phyloP scores from a whole-genome alignment of 1,284 basidiomycete species.

The Tetrapyrgos nigripes region DNA sequence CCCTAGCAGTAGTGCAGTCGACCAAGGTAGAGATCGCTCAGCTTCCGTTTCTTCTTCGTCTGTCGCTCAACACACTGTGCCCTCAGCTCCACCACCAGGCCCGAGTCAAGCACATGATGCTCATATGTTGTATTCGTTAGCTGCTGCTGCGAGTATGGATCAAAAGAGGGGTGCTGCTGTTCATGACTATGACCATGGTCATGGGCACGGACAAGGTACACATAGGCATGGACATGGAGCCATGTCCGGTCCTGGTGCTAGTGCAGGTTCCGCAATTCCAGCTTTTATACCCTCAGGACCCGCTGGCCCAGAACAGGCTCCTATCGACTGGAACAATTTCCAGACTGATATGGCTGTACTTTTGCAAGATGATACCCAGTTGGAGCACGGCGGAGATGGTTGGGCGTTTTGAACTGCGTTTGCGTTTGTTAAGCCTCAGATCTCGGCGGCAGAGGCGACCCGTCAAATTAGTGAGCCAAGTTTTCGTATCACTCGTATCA shows the following conservation, averaged over 20 bases:
- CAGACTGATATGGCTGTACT: conserved; percentile 17
- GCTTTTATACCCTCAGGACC: background rate
- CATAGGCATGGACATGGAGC: background rate
- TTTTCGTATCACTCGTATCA: too few relatives aligned
- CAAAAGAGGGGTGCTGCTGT: conserved; percentile 6
- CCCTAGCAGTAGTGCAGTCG: background rate
- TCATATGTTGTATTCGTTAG: conserved; percentile 21
- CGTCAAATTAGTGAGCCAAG: too few relatives aligned
- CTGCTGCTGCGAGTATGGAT: conserved; percentile 20
- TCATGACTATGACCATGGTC: background rate
- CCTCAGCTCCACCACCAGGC: background rate
- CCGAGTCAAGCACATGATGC: conserved; percentile 11
- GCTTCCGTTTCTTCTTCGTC: conserved; percentile 6
- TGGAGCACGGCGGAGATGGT: conserved; percentile 22
- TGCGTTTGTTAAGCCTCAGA: too few relatives aligned
- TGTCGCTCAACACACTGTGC: background rate
- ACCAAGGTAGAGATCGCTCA: conserved; percentile 1
- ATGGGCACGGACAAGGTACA: conserved; percentile 5
- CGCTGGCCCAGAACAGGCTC: background rate
- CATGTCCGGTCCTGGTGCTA: background rate
- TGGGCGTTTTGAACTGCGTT: conserved; percentile 16
- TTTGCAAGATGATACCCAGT: conserved; percentile 17
- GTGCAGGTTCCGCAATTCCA: background rate
- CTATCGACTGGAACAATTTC: conserved; percentile 20
- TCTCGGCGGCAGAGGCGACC: too few relatives aligned